phyloP scores from a whole-genome alignment of 768 basidiomycete genomes.

The Psilocybe tampanensis region DNA sequence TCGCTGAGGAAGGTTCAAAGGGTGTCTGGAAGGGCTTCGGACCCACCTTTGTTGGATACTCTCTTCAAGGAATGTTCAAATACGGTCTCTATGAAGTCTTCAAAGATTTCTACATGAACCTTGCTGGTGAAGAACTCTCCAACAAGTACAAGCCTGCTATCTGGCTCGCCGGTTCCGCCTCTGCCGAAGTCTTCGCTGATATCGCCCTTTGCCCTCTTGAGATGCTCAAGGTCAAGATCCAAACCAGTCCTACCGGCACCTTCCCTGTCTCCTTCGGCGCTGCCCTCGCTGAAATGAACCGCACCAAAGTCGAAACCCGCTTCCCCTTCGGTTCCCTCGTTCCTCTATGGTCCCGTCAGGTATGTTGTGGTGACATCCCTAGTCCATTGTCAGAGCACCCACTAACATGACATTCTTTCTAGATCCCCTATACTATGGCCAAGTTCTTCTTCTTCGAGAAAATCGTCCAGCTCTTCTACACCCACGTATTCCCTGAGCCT shows the following conservation, averaged over 20 bases:
- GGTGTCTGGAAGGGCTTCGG: slow-evolving; percentile 96
- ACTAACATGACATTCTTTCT: slow-evolving; percentile 1
- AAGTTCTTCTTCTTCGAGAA: slow-evolving; percentile 97
- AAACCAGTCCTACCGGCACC: slow-evolving; percentile 72
- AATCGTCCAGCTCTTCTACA: slow-evolving; percentile 86
- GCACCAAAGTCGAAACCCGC: slow-evolving; percentile 68
- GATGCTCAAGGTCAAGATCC: slow-evolving; percentile 92
- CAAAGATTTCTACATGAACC: slow-evolving; percentile 92
- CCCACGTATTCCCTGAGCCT: slow-evolving; percentile 79
- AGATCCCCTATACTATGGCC: slow-evolving; percentile 99
- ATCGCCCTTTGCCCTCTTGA: slow-evolving; percentile 95
- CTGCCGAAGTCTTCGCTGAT: slow-evolving; percentile 95
- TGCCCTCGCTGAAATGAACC: slow-evolving; percentile 72
- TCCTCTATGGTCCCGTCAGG: slow-evolving; percentile 89
- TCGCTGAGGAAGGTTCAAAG: slow-evolving; percentile 78
- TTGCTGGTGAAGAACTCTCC: slow-evolving; percentile 81
- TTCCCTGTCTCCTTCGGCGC: slow-evolving; percentile 79
- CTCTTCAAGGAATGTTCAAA: slow-evolving; percentile 97
- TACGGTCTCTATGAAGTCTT: slow-evolving; percentile 97
- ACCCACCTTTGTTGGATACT: slow-evolving; percentile 92
- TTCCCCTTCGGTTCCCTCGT: slow-evolving; percentile 86
- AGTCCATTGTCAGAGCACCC: background rate
- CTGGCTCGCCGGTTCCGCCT: slow-evolving; percentile 93
- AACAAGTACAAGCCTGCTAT: slow-evolving; percentile 85
- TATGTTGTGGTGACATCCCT: slow-evolving; percentile 26